Evolutionary conservation across 768 basidiomycete genomes (phyloP).

Genomic region (Coprinopsis marcescibilis): DNA sequence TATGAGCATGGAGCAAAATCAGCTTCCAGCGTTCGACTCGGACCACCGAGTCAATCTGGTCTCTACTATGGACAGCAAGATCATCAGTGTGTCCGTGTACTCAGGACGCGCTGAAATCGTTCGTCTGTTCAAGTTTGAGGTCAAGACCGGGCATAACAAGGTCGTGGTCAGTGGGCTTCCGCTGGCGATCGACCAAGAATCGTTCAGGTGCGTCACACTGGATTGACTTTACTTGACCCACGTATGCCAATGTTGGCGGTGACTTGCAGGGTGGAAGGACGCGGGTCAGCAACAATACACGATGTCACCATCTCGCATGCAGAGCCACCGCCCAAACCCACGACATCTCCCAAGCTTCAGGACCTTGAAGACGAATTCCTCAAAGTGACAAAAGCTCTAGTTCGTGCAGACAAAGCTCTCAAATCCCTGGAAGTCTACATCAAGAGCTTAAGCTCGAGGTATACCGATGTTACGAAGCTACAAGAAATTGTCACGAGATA

Average conservation of each 20-base stretch:
- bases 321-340: slow-evolving; percentile 13
- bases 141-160: slow-evolving; percentile 32
- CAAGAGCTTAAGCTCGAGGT: too few relatives aligned
- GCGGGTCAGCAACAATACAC: slow-evolving; percentile 39
- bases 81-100: slow-evolving; percentile 34
- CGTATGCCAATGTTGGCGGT: not conserved
- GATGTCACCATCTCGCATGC: slow-evolving; percentile 33
- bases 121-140: slow-evolving; percentile 32
- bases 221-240: not conserved
- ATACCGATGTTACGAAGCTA: too few relatives aligned
- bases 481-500: slow-evolving; percentile 20
- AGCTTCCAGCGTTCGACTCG: not conserved
- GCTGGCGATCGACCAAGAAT: slow-evolving; percentile 27
- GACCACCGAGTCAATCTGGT: slow-evolving; percentile 24
- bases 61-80: slow-evolving; percentile 27
- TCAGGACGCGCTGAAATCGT: slow-evolving; percentile 35
- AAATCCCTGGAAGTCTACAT: slow-evolving; percentile 30
- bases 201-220: slow-evolving; percentile 28
- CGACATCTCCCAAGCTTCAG: slow-evolving; percentile 22
- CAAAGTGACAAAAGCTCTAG: slow-evolving; percentile 22
- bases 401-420: slow-evolving; percentile 23
- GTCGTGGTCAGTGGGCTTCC: slow-evolving; percentile 33
- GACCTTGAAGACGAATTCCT: slow-evolving; percentile 23
- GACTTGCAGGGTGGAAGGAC: slow-evolving; percentile 35
- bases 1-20: not conserved